Evolutionary conservation across 2,329 filamentous ascomycete genomes (phyloP), one percentile per base, ranked within the genome.

Genomic region (Aspergillus sp.): DNA sequence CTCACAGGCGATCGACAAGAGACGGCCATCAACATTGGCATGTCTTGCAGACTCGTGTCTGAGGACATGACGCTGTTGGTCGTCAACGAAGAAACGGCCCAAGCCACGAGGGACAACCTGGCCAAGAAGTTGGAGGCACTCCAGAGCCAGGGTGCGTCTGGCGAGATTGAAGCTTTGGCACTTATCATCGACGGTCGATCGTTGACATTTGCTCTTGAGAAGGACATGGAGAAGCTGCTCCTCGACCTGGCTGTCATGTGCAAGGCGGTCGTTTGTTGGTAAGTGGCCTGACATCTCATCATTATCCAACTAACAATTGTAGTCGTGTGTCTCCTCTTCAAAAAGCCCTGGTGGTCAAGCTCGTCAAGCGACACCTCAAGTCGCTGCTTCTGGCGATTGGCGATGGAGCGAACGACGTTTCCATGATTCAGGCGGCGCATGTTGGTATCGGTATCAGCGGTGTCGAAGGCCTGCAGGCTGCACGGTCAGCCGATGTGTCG

Each of bases 41-140:
- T 98, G 91, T 95, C 86, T 58, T 98, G 91, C 66, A 96, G 96
- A 64, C 74, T 98, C 30, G 85, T 98, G 39, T 94, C 86, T 45
- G 91, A 98, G 61, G 93, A 98, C 50, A 98, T 98, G 91, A 94
- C 91, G 53, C 72, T 98, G 8, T 68, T 98, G 34, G 95, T 98
- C 48, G 74, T 98, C 52, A 98, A 98, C 52, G 91, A 98, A 55
- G 88, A 96, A 48, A 73, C 67, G 30, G 72, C 86, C 10, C 68
- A 72, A 22, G 83, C 78, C 4, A 96, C 91, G 3, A 73, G 84
- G 31, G 82, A 91, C 52, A 96, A 94, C 49, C 68, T 98, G 15
- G 75, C 84, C 45, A 96, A 95, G 70, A 98, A 98, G 57, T 70
- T 93, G 10, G 83, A 93, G 37, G 89, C 89, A 4, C 86, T 98